Evolutionary conservation across 2,329 filamentous ascomycete species (phyloP).

Genomic region (Mollisia scopiformis): DNA sequence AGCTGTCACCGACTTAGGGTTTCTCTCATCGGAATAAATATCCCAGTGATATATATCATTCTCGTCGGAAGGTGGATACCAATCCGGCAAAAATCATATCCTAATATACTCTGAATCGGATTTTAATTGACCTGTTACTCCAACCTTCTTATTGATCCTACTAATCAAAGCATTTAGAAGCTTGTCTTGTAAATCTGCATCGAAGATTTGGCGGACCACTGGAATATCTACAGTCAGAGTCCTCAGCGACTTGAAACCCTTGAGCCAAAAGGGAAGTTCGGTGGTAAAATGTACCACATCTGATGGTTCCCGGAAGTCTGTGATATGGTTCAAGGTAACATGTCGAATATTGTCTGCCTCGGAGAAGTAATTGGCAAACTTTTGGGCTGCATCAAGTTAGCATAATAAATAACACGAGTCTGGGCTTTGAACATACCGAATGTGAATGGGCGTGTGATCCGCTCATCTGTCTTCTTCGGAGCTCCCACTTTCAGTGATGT

Average conservation of each 20-base stretch:
- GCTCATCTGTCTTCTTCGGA: neutral
- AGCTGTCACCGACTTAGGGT: neutral
- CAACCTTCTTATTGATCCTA: neutral
- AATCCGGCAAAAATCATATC: neutral
- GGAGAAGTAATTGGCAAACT: neutral
- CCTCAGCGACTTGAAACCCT: neutral
- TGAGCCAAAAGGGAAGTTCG: neutral
- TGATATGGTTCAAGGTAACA: neutral
- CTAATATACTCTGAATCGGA: neutral
- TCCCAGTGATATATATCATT: neutral
- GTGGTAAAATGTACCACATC: neutral
- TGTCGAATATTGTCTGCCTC: neutral
- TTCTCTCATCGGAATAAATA: neutral
- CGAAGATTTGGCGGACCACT: neutral
- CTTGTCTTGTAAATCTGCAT: neutral
- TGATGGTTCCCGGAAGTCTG: neutral
- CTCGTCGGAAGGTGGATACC: too few species aligned
- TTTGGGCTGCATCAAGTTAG: too few species aligned
- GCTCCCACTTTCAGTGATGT: neutral
- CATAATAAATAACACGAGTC: too few species aligned
- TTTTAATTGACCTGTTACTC: neutral
- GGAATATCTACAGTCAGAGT: neutral
- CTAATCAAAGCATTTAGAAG: neutral
- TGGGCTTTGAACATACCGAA: neutral
- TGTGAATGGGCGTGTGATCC: neutral